A percentile compares a stretch with the other conserved stretches of the same genome.
Evolutionary conservation across 192 early-diverging fungal genomes (phyloP).

Genomic region (Backusella tarrabulga): DNA sequence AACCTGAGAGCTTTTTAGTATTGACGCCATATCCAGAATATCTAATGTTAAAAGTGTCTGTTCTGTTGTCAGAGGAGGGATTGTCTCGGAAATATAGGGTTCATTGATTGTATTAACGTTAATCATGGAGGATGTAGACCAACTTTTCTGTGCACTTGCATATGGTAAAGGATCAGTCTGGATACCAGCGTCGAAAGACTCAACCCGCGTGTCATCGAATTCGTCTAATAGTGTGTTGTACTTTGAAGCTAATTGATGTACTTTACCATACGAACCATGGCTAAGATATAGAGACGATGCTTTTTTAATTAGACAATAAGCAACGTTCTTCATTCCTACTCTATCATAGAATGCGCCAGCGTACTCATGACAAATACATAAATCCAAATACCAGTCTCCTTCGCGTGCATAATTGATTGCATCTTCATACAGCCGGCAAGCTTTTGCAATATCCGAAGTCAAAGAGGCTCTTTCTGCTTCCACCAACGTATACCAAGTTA

Average conservation of each 20-base stretch:
- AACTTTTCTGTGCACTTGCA: conserved; percentile 7
- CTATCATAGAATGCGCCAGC: conserved; percentile 30
- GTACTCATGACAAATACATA: conserved; percentile 32
- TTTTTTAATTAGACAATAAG: conserved; percentile 22
- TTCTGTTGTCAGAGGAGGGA: conserved; percentile 25
- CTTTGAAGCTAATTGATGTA: conserved; percentile 18
- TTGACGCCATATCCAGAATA: conserved; percentile 35
- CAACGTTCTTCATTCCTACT: conserved; percentile 23
- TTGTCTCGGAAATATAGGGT: conserved; percentile 9
- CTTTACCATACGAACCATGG: conserved; percentile 35
- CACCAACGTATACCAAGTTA: conserved; percentile 29
- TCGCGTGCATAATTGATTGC: conserved; percentile 28
- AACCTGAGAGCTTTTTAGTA: conserved; percentile 35
- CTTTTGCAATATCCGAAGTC: conserved; percentile 2
- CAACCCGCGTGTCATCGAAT: conserved; percentile 17
- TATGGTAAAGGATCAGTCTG: conserved; percentile 31
- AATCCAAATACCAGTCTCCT: conserved; percentile 28
- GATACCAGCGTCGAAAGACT: conserved; percentile 11
- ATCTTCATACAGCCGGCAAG: conserved; percentile 28
- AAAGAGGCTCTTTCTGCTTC: conserved; percentile 25
- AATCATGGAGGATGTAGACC: conserved; percentile 16
- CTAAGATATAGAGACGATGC: conserved; percentile 16
- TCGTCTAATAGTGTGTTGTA: conserved; percentile 13
- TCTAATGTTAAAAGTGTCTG: conserved; percentile 31
- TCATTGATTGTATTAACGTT: conserved; percentile 14